A percentile compares a stretch with the other conserved stretches of the same genome.
These are phyloP conservation scores for Zygoascus biomembranicola DNA, from an alignment of 805 yeast species.

Conservation along the genomic window DNA sequence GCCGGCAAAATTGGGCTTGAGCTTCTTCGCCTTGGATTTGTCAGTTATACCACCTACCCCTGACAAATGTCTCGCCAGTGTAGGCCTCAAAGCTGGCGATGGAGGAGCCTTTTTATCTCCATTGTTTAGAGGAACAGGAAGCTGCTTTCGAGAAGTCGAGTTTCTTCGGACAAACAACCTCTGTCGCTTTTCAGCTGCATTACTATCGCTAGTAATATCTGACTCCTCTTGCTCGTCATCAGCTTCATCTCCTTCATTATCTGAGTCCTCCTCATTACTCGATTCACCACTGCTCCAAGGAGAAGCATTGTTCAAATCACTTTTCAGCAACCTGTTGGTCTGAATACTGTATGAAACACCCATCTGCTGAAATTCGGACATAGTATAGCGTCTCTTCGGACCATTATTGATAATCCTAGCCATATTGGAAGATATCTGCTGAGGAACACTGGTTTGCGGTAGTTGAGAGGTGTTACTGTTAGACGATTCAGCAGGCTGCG, in stretches of 20 bases:
- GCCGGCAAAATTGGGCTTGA: slow-evolving; percentile 27
- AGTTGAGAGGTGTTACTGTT: not conserved
- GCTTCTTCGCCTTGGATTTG: slow-evolving; percentile 10
- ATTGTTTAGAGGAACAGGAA: not conserved
- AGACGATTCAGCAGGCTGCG: not conserved
- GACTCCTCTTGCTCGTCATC: not conserved
- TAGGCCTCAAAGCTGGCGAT: not conserved
- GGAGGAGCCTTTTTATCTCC: not conserved
- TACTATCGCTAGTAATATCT: not conserved
- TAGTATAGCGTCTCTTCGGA: slow-evolving; percentile 26
- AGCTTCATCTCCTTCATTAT: slow-evolving; percentile 2
- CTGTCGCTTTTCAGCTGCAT: not conserved
- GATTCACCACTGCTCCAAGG: slow-evolving; percentile 11
- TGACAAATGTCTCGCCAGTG: not conserved
- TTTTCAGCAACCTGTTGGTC: slow-evolving; percentile 41
- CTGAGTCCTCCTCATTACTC: slow-evolving; percentile 15
- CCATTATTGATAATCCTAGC: slow-evolving; percentile 2
- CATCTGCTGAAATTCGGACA: slow-evolving; percentile 62
- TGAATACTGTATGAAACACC: slow-evolving; percentile 79
- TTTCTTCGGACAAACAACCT: slow-evolving; percentile 4
- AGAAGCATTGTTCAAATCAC: slow-evolving; percentile 16
- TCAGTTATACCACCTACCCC: not conserved
- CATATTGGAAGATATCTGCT: slow-evolving; percentile 1
- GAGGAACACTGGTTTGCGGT: not conserved
- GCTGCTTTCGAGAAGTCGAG: not conserved